phyloP scores from a whole-genome alignment of 75 land plant species.

The Cryptomeria japonica region DNA sequence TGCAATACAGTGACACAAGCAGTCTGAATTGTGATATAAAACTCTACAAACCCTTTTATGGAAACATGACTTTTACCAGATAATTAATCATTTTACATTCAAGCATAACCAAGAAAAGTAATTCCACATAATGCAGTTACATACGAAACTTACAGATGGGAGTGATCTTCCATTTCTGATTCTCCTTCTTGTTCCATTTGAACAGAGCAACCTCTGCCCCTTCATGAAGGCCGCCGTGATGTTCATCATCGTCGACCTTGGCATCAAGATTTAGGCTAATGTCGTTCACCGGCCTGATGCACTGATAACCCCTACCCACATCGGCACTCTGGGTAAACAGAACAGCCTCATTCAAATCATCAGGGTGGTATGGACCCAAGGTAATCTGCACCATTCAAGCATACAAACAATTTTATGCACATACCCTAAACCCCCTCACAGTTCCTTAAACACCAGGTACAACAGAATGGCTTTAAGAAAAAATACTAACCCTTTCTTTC shows the following conservation, averaged over 20 bases:
- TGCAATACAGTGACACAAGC: no score
- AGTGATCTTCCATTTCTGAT: conserved; percentile 23
- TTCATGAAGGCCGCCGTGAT: conserved; percentile 9
- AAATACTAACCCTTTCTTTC: not conserved
- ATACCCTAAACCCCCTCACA: conserved; percentile 3
- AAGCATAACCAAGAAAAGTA: no score
- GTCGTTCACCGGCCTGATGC: conserved; percentile 17
- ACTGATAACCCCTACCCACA: conserved; percentile 12
- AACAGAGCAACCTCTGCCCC: not conserved
- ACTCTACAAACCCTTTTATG: no score
- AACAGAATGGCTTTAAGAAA: no score
- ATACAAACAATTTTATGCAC: not conserved
- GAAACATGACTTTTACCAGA: no score
- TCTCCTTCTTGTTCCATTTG: conserved; percentile 25
- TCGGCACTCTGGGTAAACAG: no score
- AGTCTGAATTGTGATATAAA: no score
- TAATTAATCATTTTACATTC: no score
- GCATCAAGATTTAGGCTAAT: conserved; percentile 24
- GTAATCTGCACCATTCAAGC: no score
- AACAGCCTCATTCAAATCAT: no score
- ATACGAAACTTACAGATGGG: conserved; percentile 9
- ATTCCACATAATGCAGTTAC: not conserved
- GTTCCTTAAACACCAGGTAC: not conserved
- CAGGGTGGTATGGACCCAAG: no score
- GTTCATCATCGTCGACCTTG: not conserved